Evolutionary conservation across 75 land plant species (phyloP), one percentile per base, ranked within the genome.

Genomic region (Azolla pinnata): DNA sequence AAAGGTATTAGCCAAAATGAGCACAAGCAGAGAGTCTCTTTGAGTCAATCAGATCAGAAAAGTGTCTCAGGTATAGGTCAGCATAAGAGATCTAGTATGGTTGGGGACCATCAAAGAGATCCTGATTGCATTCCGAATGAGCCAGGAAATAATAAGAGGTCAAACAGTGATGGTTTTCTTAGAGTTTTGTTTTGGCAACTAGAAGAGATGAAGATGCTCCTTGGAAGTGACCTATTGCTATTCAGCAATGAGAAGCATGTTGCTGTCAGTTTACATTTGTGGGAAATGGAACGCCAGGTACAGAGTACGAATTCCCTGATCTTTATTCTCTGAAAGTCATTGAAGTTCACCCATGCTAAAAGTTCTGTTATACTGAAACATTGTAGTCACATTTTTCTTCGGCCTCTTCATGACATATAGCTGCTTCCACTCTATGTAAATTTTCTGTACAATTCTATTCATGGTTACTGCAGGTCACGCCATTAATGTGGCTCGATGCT

Each of bases 181-280:
- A 81, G 99, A 65, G 92, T 90, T 63, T 52, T 95, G 48, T 83
- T 83, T 71, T 95, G 99, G 99, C 80, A 95, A 67, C 86, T 95
- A 62, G 88, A 90, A 75, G 91, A 95, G 46, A 74, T 95, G 48
- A 76, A 86, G 1, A 95, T 95, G 96, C 86, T 95, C 31, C 66
- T 95, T 51, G 99, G 99, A 21, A 90, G 92, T 80, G 99, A 95
- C 60, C 70, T 95, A 74, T 82, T 95, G 52, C 52, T 90, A 1
- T 90, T 90, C 63, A 95, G 99, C 73, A 95, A 95, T 69, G 99
- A 95, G 42, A 89, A 95, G 57, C 95, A 90, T 82, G 82, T 76
- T 60, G 88, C 97, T 67, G 99, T 95, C 57, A 95, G 99, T 74
- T 78, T 95, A 68, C 97, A 95, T 59, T 60, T 95, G 50, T 83